Percentiles rank a stretch among this genome's conserved stretches.
phyloP scores from a whole-genome alignment of 306 rosid genomes.

The Citrullus amarus region DNA sequence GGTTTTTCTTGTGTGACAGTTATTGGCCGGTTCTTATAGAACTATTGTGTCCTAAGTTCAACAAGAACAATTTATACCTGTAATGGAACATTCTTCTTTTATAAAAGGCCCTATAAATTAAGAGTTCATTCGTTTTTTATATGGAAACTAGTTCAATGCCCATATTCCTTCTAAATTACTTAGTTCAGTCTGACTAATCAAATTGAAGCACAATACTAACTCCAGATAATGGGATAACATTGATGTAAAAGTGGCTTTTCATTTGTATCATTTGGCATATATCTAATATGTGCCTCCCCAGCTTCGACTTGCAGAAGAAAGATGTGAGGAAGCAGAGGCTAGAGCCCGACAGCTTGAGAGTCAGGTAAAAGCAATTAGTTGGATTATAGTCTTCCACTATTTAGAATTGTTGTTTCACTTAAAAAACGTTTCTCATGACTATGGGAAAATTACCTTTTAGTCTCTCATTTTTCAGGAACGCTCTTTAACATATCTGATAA shows the following conservation, averaged over 20 bases:
- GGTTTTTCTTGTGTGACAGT: not conserved
- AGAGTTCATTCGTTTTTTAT: not conserved
- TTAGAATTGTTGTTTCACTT: not conserved
- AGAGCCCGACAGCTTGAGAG: conserved; percentile 83
- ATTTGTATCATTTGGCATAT: conserved; percentile 11
- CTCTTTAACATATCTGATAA: not conserved
- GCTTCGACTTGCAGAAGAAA: conserved; percentile 95
- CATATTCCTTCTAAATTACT: not conserved
- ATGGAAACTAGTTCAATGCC: not conserved
- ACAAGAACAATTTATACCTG: not conserved
- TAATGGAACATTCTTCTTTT: not conserved
- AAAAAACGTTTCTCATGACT: not conserved
- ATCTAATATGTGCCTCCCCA: conserved; percentile 52
- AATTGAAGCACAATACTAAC: not conserved
- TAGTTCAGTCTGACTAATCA: not conserved
- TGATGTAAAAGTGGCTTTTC: not conserved
- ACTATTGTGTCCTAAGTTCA: not conserved
- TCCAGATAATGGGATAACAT: not conserved
- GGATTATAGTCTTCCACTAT: not conserved
- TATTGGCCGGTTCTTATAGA: not conserved
- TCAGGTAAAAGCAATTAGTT: conserved; percentile 41
- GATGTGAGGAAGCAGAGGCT: conserved; percentile 75
- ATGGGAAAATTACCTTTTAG: not conserved
- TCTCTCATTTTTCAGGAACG: not conserved
- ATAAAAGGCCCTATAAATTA: not conserved